A percentile compares a stretch with the other conserved stretches of the same genome.
These are phyloP conservation scores for Stachybotrys elegans DNA, from an alignment of 2,329 filamentous ascomycete genomes.

Conservation along the genomic window DNA sequence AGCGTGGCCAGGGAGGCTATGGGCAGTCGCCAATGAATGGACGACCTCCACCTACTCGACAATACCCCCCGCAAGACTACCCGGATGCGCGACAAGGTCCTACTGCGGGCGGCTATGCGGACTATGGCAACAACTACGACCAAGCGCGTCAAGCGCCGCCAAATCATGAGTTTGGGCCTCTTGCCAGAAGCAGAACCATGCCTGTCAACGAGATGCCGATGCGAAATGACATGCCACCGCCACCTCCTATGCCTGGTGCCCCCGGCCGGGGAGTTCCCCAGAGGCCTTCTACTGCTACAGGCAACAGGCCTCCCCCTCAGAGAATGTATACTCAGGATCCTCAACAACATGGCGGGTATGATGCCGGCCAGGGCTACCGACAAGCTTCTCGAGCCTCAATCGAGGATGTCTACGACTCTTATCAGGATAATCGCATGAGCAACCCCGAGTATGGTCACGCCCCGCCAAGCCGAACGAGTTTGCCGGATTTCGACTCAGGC, in stretches of 20 bases:
- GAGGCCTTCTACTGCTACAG: conserved; percentile 51
- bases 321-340: conserved; percentile 40
- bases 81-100: conserved; percentile 18
- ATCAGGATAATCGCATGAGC: conserved; percentile 38
- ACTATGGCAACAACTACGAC: conserved; percentile 20
- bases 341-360: conserved; percentile 32
- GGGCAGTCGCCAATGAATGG: conserved; percentile 18
- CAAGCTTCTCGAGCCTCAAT: conserved; percentile 30
- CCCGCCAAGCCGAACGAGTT: conserved; percentile 16
- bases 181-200: conserved; percentile 58
- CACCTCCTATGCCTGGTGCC: conserved; percentile 27
- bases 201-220: conserved; percentile 42
- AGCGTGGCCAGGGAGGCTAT: conserved; percentile 20
- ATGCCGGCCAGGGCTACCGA: conserved; percentile 27
- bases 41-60: conserved; percentile 22
- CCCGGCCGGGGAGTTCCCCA: conserved; percentile 35
- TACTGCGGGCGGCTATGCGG: conserved; percentile 17
- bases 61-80: conserved; percentile 26
- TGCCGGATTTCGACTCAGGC: conserved; percentile 39
- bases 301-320: conserved; percentile 47
- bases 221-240: conserved; percentile 29
- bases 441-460: conserved; percentile 16
- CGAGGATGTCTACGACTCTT: conserved; percentile 51
- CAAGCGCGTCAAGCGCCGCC: conserved; percentile 21
- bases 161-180: conserved; percentile 42